phyloP scores from a whole-genome alignment of 345 rosid genomes.

The Hirschfeldia incana region DNA sequence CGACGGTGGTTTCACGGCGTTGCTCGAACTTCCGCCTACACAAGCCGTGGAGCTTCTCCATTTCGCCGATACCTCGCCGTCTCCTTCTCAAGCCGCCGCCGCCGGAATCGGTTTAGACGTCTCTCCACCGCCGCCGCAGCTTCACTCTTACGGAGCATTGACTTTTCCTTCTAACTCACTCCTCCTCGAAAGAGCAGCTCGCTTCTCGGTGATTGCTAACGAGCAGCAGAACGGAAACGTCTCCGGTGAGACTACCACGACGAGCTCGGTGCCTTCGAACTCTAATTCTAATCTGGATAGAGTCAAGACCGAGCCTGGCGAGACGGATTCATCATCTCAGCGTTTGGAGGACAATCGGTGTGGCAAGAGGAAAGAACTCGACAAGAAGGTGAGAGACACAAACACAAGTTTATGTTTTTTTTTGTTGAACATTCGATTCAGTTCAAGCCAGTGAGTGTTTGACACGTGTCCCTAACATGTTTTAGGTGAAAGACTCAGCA shows the following conservation, averaged over 20 bases:
- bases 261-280: conserved; percentile 39
- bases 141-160: conserved; percentile 35
- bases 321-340: conserved; percentile 44
- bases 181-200: conserved; percentile 43
- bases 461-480: neutral
- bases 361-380: conserved; percentile 58
- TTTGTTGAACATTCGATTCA: neutral
- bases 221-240: conserved; percentile 31
- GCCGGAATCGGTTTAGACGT: conserved; percentile 33
- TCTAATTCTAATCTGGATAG: conserved; percentile 42
- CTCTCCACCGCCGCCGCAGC: conserved; percentile 23
- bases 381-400: conserved; percentile 47
- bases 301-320: conserved; percentile 47
- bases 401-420: neutral
- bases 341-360: conserved; percentile 32
- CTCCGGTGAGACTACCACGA: conserved; percentile 38
- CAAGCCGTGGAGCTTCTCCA: conserved; percentile 68
- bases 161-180: conserved; percentile 38
- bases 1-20: conserved; percentile 62
- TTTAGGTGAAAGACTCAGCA: conserved; percentile 54
- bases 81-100: conserved; percentile 27
- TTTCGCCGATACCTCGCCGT: conserved; percentile 41
- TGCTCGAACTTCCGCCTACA: conserved; percentile 62
- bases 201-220: conserved; percentile 39
- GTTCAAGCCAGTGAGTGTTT: neutral